These are phyloP conservation scores for Teunomyces pallodes DNA, from an alignment of 805 yeast species.

Conservation along the genomic window DNA sequence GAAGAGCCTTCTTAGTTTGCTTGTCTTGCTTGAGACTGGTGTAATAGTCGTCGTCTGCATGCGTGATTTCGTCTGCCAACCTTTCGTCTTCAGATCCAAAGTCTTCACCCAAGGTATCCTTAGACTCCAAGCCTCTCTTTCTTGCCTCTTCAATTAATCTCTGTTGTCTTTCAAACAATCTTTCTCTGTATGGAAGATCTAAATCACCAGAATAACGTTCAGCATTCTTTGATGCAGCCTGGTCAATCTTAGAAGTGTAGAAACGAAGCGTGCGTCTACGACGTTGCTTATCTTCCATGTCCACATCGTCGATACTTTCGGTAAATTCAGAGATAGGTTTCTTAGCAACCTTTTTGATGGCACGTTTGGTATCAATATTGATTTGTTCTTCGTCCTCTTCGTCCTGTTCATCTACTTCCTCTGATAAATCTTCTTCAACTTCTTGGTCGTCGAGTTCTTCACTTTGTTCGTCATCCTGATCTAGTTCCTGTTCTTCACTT, in stretches of 20 bases:
- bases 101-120: slow-evolving; percentile 55
- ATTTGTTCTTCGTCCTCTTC: slow-evolving; percentile 27
- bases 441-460: slow-evolving; percentile 20
- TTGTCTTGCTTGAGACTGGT: slow-evolving; percentile 49
- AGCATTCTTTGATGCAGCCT: slow-evolving; percentile 61
- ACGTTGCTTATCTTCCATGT: slow-evolving; percentile 78
- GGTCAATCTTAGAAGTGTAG: slow-evolving; percentile 96
- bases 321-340: slow-evolving; percentile 49
- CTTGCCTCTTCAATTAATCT: slow-evolving; percentile 85
- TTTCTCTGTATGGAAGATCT: slow-evolving; percentile 88
- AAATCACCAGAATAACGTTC: slow-evolving; percentile 74
- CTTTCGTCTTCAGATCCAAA: slow-evolving; percentile 47
- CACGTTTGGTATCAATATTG: slow-evolving; percentile 45
- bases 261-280: slow-evolving; percentile 83
- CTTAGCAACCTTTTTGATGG: slow-evolving; percentile 36
- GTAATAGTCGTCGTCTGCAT: slow-evolving; percentile 57
- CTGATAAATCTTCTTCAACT: slow-evolving; percentile 20
- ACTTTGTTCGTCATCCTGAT: background rate
- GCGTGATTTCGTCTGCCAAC: slow-evolving; percentile 41
- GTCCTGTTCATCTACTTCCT: slow-evolving; percentile 13
- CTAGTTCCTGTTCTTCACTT: background rate
- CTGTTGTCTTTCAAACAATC: slow-evolving; percentile 86
- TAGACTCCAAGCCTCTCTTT: slow-evolving; percentile 65
- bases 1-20: slow-evolving; percentile 46
- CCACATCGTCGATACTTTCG: slow-evolving; percentile 80